phyloP scores from a whole-genome alignment of 805 yeast genomes.

The Wickerhamiella parazyma region DNA sequence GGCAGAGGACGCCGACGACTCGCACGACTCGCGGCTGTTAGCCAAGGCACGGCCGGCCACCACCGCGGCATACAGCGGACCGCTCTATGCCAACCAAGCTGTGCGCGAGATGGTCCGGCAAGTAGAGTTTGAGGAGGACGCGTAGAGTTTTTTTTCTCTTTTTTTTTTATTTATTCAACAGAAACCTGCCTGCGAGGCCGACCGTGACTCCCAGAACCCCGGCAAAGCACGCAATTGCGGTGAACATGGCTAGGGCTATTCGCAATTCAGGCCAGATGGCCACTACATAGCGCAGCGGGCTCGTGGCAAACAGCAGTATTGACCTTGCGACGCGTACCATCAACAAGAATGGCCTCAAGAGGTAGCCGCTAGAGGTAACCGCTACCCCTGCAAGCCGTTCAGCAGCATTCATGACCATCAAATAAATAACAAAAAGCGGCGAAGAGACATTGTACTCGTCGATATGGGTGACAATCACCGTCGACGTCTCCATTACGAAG shows the following conservation, averaged over 20 bases:
- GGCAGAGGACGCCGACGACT: conserved; percentile 29
- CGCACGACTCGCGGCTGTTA: conserved; percentile 48
- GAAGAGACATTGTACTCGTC: conserved; percentile 5
- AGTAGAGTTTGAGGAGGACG: conserved; percentile 5
- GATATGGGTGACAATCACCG: conserved; percentile 1
- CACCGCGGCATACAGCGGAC: conserved; percentile 40
- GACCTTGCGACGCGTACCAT: not conserved
- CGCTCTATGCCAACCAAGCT: conserved; percentile 42
- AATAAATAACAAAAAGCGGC: not conserved
- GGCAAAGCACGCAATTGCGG: not conserved
- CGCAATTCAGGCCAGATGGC: not conserved
- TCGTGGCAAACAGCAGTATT: not conserved
- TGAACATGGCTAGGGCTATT: not conserved
- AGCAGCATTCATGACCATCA: not conserved
- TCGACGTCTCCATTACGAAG: not conserved
- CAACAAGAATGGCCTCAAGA: too few relatives aligned
- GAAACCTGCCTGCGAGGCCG: not conserved
- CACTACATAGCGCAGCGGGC: not conserved
- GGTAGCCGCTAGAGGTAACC: too few relatives aligned
- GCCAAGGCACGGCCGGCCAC: conserved; percentile 31
- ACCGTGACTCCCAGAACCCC: not conserved
- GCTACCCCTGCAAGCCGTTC: not conserved
- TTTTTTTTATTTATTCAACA: not conserved
- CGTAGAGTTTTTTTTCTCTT: not conserved
- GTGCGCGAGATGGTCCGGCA: conserved; percentile 39